phyloP scores from a whole-genome alignment of 2,329 filamentous ascomycete genomes.

The Diplodia intermedia region DNA sequence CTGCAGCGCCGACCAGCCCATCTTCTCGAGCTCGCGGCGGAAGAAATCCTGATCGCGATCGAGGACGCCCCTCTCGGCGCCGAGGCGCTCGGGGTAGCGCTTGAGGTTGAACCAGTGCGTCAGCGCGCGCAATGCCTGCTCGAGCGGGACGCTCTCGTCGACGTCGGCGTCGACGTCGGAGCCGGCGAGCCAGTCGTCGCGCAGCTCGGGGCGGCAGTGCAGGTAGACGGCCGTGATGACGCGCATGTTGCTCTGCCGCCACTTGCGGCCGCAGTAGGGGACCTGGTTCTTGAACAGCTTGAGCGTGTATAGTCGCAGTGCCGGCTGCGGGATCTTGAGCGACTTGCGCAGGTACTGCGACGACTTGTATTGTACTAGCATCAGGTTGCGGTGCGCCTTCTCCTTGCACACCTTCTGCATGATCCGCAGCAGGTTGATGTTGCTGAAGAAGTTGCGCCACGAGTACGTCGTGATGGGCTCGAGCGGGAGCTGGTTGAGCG shows the following conservation, averaged over 20 bases:
- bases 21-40: conserved; percentile 57
- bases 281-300: conserved; percentile 99
- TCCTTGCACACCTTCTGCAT: conserved; percentile 97
- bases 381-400: conserved; percentile 91
- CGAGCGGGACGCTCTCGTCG: conserved; percentile 87
- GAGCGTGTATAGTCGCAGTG: conserved; percentile 89
- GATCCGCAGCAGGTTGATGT: conserved; percentile 93
- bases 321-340: conserved; percentile 85
- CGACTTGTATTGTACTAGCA: conserved; percentile 95
- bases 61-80: conserved; percentile 49
- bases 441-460: conserved; percentile 89
- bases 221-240: conserved; percentile 97
- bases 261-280: conserved; percentile 96
- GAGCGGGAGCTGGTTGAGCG: conserved; percentile 71
- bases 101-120: conserved; percentile 95
- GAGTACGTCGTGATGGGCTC: conserved; percentile 89
- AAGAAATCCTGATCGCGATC: conserved; percentile 59
- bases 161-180: conserved; percentile 93
- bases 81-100: conserved; percentile 80
- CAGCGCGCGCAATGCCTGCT: conserved; percentile 85
- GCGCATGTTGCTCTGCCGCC: conserved; percentile 97
- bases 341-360: conserved; percentile 90
- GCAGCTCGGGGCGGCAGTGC: conserved; percentile 87
- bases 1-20: conserved; percentile 50
- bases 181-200: conserved; percentile 93